These are phyloP conservation scores for Kwoniella europaea DNA, from an alignment of 768 basidiomycete genomes.

Conservation along the genomic window DNA sequence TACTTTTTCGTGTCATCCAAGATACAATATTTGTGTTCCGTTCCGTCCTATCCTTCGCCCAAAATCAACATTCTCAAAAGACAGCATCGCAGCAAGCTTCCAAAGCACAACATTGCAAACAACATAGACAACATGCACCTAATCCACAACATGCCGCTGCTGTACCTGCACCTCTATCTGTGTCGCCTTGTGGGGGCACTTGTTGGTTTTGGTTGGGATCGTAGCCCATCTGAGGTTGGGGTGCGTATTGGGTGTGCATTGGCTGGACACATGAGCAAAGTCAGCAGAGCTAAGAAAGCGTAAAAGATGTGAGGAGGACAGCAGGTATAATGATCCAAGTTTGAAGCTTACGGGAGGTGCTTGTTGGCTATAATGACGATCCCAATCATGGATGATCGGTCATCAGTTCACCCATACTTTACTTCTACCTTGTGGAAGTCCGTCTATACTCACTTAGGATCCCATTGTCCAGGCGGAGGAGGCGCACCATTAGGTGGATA, in stretches of 20 bases:
- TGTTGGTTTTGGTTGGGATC: slow-evolving; percentile 15
- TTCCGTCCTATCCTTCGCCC: background rate
- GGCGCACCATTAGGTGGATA: slow-evolving; percentile 1
- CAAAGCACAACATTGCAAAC: slow-evolving; percentile 18
- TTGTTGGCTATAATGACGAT: slow-evolving; percentile 18
- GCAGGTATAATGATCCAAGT: too few species aligned
- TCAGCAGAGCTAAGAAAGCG: background rate
- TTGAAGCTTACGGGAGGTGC: slow-evolving; percentile 12
- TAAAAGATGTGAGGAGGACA: background rate
- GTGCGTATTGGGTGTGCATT: slow-evolving; percentile 19
- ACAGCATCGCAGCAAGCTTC: slow-evolving; percentile 23
- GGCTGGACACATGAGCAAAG: background rate
- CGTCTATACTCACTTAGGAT: slow-evolving; percentile 15
- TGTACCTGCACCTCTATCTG: slow-evolving; percentile 14
- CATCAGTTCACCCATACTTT: background rate
- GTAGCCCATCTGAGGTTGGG: slow-evolving; percentile 9
- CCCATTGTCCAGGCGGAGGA: slow-evolving; percentile 9
- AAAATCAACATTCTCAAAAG: background rate
- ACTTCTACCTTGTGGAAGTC: background rate
- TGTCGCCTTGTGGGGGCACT: slow-evolving; percentile 4
- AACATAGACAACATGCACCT: slow-evolving; percentile 23
- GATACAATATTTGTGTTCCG: too few species aligned
- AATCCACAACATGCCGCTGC: slow-evolving; percentile 22
- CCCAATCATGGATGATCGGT: background rate
- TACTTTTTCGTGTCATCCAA: background rate